Evolutionary conservation across 2,329 filamentous ascomycete genomes (phyloP).

Genomic region (Colletotrichum brevisporum): DNA sequence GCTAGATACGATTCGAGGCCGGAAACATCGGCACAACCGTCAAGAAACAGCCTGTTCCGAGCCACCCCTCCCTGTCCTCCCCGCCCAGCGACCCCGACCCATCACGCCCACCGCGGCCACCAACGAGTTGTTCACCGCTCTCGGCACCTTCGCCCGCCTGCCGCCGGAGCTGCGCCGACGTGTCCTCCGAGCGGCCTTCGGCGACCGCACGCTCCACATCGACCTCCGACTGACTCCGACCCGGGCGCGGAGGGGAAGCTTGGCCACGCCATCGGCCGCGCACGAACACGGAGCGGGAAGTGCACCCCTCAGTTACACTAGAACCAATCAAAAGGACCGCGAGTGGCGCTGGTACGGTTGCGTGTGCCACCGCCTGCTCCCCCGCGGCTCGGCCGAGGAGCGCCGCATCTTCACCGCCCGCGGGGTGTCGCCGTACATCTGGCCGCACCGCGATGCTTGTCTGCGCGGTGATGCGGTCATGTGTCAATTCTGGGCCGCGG

Average conservation of each 20-base stretch:
- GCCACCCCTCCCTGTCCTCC: constrained; percentile 12
- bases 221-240: constrained; percentile 41
- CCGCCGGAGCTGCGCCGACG: constrained; percentile 52
- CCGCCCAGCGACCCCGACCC: constrained; percentile 14
- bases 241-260: background rate
- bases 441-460: constrained; percentile 15
- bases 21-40: background rate
- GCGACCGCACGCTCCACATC: constrained; percentile 44
- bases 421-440: background rate
- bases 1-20: constrained; percentile 16
- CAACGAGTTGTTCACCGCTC: background rate
- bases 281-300: constrained; percentile 10
- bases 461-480: constrained; percentile 3
- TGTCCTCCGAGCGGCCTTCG: constrained; percentile 46
- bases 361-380: constrained; percentile 45
- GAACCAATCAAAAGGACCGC: constrained; percentile 15
- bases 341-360: constrained; percentile 46
- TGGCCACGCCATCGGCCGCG: background rate
- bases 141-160: constrained; percentile 42
- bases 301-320: constrained; percentile 3
- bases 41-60: constrained; percentile 2
- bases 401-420: background rate
- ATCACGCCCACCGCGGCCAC: constrained; percentile 2
- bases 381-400: background rate
- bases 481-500: constrained; percentile 44